Evolutionary conservation across 768 basidiomycete genomes (phyloP), one percentile per base, ranked within the genome.

Genomic region (Galerina sulciceps): DNA sequence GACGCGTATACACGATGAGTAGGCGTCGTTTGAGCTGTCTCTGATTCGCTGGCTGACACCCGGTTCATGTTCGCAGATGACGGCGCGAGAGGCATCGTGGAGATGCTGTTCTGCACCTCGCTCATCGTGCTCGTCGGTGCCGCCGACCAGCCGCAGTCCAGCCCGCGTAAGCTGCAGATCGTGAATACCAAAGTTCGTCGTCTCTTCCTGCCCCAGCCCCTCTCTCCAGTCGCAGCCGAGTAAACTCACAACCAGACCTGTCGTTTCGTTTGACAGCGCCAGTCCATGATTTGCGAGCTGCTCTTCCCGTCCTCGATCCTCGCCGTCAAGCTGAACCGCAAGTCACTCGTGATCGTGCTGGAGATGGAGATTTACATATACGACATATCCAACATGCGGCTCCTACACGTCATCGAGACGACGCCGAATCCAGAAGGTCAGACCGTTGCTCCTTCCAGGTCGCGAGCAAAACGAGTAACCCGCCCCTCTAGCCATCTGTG

Each of bases 91-190:
- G 94, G 95, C 20, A 97, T 97, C 61, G 96, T 98, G 13, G 97
- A 99, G 75, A 99, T 99, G 97, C 81, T 99, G 58, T 99, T 99
- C 79, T 98, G 96, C 77, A 99, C 97, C n/a, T n/a, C 95, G 18
- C 85, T 99, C 61, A 94, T 99, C 46, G 97, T 97, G 0, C 83
- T 99, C 34, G 97, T 99, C 18, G 97, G 97, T 8, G 94, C 94
- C 2, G 94, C 94, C 13, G 95, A 97, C 76, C 90, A 94, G 46
- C 92, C 94, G 1, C 84, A 88, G 53, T 91, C 91, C 36, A 94
- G 91, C 74, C 96, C 96, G 9, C 82, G 97, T 18, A 93, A 96
- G 69, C 77, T 99, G 51, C 96, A 97, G 77, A 99, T 99, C 47
- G 94, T 99, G 48, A 99, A 99, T 71, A 99, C 97, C 13, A 99